Evolutionary conservation across 164 flowering plant genomes (phyloP).

Genomic region (Magnolia kwangsiensis): DNA sequence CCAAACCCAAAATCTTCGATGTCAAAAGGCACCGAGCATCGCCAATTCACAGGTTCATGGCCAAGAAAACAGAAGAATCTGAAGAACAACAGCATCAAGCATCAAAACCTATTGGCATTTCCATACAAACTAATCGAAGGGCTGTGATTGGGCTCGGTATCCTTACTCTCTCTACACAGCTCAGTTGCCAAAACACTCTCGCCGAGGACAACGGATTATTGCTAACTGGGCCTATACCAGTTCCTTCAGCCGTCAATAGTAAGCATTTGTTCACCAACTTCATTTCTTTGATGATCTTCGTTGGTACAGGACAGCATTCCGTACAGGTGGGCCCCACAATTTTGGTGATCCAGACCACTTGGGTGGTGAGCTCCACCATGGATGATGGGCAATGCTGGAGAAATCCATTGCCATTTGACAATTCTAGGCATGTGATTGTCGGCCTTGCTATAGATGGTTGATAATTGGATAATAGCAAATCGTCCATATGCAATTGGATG

Average conservation of each 20-base stretch:
- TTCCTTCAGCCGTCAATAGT: conserved; percentile 58
- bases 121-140: conserved; percentile 45
- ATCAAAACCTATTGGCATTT: neutral
- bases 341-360: too few relatives aligned
- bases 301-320: too few relatives aligned
- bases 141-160: conserved; percentile 51
- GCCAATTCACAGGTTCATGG: conserved; percentile 14
- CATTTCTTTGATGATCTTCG: too few relatives aligned
- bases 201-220: conserved; percentile 69
- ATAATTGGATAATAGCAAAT: too few relatives aligned
- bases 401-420: too few relatives aligned
- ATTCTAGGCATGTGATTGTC: too few relatives aligned
- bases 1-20: conserved; percentile 28
- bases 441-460: too few relatives aligned
- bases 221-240: conserved; percentile 47
- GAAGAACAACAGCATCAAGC: conserved; percentile 20
- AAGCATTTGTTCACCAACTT: conserved; percentile 15
- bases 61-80: conserved; percentile 33
- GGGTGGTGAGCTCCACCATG: too few relatives aligned
- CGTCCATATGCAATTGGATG: too few relatives aligned
- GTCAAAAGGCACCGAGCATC: conserved; percentile 12
- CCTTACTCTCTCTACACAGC: conserved; percentile 29
- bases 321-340: too few relatives aligned
- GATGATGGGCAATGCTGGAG: too few relatives aligned
- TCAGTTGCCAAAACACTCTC: conserved; percentile 28